These are phyloP conservation scores for Neofusicoccum ribis DNA, from an alignment of 2,329 filamentous ascomycete species.

Conservation along the genomic window DNA sequence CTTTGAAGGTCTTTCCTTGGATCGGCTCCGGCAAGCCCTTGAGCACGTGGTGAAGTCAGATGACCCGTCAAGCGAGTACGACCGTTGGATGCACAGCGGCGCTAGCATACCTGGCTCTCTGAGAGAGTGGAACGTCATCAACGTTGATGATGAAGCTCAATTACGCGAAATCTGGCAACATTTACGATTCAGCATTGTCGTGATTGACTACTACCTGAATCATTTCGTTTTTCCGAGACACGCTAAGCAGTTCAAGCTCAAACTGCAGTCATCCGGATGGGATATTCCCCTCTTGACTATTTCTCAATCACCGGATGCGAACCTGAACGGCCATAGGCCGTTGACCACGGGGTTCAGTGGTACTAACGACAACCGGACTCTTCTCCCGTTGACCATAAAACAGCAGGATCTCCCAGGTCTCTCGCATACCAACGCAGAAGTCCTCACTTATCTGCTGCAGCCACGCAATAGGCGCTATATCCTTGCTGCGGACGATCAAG, in stretches of 20 bases:
- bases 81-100: conserved; percentile 53
- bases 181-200: conserved; percentile 52
- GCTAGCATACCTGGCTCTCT: conserved; percentile 48
- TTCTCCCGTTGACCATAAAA: conserved; percentile 62
- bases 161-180: conserved; percentile 53
- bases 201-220: conserved; percentile 66
- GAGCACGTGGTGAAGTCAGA: conserved; percentile 56
- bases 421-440: conserved; percentile 63
- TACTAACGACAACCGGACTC: conserved; percentile 64
- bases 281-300: conserved; percentile 56
- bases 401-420: conserved; percentile 61
- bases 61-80: conserved; percentile 59
- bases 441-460: conserved; percentile 60
- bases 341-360: conserved; percentile 70
- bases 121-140: conserved; percentile 58
- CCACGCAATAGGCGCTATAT: conserved; percentile 52
- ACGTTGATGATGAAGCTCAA: conserved; percentile 56
- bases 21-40: conserved; percentile 54
- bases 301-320: background rate
- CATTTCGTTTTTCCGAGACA: conserved; percentile 66
- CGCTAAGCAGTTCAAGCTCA: conserved; percentile 64
- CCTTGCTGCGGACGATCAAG: conserved; percentile 30
- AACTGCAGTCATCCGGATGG: conserved; percentile 67
- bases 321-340: conserved; percentile 18
- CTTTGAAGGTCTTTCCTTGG: conserved; percentile 54